Conservation (phyloP, 2,329 filamentous ascomycete genomes). For the Pseudogymnoascus sp. region DNA sequence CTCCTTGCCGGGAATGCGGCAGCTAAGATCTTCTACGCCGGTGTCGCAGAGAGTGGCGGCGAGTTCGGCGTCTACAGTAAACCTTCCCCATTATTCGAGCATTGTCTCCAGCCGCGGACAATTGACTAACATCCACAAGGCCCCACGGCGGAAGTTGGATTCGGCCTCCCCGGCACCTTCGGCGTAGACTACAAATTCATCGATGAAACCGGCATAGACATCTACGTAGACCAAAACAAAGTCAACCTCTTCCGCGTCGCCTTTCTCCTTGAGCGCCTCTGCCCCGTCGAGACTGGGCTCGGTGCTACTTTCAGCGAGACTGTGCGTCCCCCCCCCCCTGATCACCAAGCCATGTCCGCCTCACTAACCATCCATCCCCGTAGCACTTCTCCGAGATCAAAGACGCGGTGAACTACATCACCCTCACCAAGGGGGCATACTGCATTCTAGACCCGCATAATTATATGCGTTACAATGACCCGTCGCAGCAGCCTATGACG, state of each 20-base stretch:
- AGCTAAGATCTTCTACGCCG: slow-evolving; percentile 39
- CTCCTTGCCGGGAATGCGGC: slow-evolving; percentile 18
- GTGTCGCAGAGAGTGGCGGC: slow-evolving; percentile 38
- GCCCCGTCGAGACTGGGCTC: slow-evolving; percentile 36
- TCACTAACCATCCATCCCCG: background rate
- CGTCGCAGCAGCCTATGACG: slow-evolving; percentile 37
- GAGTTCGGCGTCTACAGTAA: slow-evolving; percentile 38
- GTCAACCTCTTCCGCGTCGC: slow-evolving; percentile 40
- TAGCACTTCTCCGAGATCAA: slow-evolving; percentile 37
- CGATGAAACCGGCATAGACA: slow-evolving; percentile 35
- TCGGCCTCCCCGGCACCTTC: slow-evolving; percentile 40
- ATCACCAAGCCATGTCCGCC: background rate
- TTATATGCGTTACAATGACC: slow-evolving; percentile 46
- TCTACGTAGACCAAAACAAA: slow-evolving; percentile 39
- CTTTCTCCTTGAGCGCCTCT: slow-evolving; percentile 44
- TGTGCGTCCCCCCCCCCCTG: slow-evolving; percentile 13
- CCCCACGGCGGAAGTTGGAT: slow-evolving; percentile 28
- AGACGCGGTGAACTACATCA: slow-evolving; percentile 42
- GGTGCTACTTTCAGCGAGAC: slow-evolving; percentile 42
- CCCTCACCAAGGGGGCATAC: slow-evolving; percentile 36
- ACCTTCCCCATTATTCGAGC: too few species aligned
- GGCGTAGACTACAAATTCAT: slow-evolving; percentile 44
- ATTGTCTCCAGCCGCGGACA: background rate
- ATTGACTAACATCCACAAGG: slow-evolving; percentile 10
- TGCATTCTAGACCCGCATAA: slow-evolving; percentile 44